These are phyloP conservation scores for Escovopsis weberi DNA, from an alignment of 2,329 filamentous ascomycete species.

Conservation along the genomic window DNA sequence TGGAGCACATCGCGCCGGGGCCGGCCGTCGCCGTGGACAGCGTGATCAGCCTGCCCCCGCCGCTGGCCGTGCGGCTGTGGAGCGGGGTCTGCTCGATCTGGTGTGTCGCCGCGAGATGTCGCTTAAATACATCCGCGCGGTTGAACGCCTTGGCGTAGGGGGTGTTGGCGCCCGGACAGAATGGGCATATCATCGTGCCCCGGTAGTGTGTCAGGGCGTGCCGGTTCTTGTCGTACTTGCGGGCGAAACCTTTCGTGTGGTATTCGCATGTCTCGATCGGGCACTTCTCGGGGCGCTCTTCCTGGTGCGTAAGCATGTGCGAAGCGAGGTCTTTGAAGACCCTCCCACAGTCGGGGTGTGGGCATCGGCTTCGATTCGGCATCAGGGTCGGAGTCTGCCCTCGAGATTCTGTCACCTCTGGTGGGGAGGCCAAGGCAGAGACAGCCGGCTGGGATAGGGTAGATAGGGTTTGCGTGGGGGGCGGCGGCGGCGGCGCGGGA, in stretches of 20 bases:
- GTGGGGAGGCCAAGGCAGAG: neutral
- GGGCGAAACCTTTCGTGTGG: slow-evolving; percentile 82
- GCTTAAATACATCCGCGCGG: slow-evolving; percentile 91
- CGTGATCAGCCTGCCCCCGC: slow-evolving; percentile 6
- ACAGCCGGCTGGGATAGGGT: neutral
- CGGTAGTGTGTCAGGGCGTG: slow-evolving; percentile 96
- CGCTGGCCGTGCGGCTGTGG: slow-evolving; percentile 50
- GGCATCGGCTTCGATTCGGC: slow-evolving; percentile 33
- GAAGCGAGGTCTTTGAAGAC: slow-evolving; percentile 56
- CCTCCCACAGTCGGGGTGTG: slow-evolving; percentile 42
- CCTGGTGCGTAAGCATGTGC: slow-evolving; percentile 93
- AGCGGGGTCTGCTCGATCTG: slow-evolving; percentile 88
- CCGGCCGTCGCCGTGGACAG: slow-evolving; percentile 5
- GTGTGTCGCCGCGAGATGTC: slow-evolving; percentile 85
- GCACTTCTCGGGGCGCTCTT: slow-evolving; percentile 89
- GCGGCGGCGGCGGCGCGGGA: slow-evolving; percentile 1
- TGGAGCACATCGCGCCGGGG: slow-evolving; percentile 75
- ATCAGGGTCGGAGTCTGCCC: neutral
- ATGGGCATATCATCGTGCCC: slow-evolving; percentile 94
- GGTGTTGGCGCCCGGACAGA: slow-evolving; percentile 79
- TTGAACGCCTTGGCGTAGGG: slow-evolving; percentile 92
- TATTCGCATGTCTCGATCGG: slow-evolving; percentile 90
- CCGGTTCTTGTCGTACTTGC: slow-evolving; percentile 96
- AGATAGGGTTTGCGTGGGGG: neutral
- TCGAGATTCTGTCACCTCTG: neutral